Base-by-base conservation (phyloP, 1,284 basidiomycete species). In the Calocybe gambosa region DNA sequence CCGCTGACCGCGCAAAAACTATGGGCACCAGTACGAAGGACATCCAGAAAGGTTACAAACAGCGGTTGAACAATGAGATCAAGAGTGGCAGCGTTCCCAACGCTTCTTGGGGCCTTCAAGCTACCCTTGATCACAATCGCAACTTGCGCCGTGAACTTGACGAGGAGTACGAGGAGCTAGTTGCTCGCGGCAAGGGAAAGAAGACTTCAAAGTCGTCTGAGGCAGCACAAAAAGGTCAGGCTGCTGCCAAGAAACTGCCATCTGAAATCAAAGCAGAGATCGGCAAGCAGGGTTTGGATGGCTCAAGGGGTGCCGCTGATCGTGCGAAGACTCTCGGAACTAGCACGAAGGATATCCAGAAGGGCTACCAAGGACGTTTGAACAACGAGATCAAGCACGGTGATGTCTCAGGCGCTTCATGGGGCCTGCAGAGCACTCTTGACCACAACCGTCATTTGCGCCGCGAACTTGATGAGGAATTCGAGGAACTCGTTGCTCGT, bases 251-350 rank as follows among this genome's bases (percentile, higher is more conserved):
- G 26, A 33, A 42, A 18, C 41, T 42, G 10, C 41, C 41, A 13
- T 21, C 20, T n/a, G 41, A 42, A 26, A 13, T 42, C 41, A 34
- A 34, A 16, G 41, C 41, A 3, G 21, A 42, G 12, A 42, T 42
- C 16, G 41, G 41, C 16, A 42, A 42, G 29, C 41, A 42, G 29
- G 41, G 41, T 21, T 25, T 42, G 18, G 41, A 42, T 23, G 41
- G 41, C 1, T 42, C 41, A 18, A 42, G 34, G 18, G 16, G 8
- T 2, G 31, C 41, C 9, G 41, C 41, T n/a, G 29, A 42, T 16
- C 41, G 41, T 1, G 41, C 41, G 8, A 42, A 42, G 29, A n/a
- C 31, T 16, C 31, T 42, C 10, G 41, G 41, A 1, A 42, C 41
- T 18, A 42, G 18, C 29, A 19, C 15, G 15, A 42, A 42, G 29